Percentiles rank a stretch among this genome's conserved stretches.
phyloP scores from a whole-genome alignment of 176 grass and related monocot genomes.

The Oryza meyeriana region DNA sequence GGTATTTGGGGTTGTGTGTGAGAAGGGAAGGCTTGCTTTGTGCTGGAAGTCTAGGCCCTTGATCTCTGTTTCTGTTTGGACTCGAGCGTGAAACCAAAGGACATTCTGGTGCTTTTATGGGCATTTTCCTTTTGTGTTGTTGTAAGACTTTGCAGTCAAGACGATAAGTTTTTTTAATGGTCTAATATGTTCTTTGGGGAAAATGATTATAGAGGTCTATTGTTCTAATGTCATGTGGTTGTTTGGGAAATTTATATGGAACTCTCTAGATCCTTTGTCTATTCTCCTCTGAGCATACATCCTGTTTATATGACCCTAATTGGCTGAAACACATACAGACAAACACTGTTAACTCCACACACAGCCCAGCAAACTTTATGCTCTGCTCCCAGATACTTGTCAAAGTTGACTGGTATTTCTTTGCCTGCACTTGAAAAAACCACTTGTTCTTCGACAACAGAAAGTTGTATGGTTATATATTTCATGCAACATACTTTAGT shows the following conservation, averaged over 20 bases:
- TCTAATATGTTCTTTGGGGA: background rate
- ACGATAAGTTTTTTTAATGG: background rate
- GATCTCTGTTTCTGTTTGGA: slow-evolving; percentile 47
- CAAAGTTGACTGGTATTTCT: too few species aligned
- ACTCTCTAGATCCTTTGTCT: background rate
- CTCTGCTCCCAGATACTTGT: too few species aligned
- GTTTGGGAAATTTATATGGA: background rate
- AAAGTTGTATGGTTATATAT: too few species aligned
- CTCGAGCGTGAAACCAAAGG: slow-evolving; percentile 5
- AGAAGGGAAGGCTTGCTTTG: slow-evolving; percentile 47
- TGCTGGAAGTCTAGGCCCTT: slow-evolving; percentile 60
- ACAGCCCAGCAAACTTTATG: too few species aligned
- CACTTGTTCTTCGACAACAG: too few species aligned
- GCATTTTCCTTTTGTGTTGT: background rate
- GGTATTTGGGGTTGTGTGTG: slow-evolving; percentile 32
- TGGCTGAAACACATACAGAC: too few species aligned
- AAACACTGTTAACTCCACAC: too few species aligned
- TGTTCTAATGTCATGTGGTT: too few species aligned
- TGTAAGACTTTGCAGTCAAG: slow-evolving; percentile 1
- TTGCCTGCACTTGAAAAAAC: too few species aligned
- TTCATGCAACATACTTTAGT: too few species aligned
- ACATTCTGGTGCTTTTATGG: background rate
- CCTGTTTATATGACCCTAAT: background rate
- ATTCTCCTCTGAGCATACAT: background rate
- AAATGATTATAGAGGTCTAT: too few species aligned